Evolutionary conservation across 2,329 filamentous ascomycete species (phyloP), one percentile per base, ranked within the genome.

Genomic region (Hypoxylon sp.): DNA sequence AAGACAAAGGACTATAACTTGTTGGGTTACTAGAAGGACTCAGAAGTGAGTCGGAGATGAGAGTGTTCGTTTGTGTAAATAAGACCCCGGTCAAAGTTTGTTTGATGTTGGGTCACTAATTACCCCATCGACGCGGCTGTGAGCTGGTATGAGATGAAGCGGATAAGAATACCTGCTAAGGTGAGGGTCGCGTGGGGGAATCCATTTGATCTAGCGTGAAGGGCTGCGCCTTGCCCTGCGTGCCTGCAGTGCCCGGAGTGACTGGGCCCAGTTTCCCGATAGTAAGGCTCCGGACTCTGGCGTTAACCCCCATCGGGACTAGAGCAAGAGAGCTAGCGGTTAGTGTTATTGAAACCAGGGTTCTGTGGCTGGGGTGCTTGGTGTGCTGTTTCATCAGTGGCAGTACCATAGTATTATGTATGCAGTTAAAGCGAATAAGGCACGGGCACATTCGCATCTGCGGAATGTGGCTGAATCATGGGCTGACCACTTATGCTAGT

Each of bases 131-230:
- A 4, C 12, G 16, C 24, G 36, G 24, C 28, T 42, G 20, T 28
- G 36, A 44, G 36, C 16, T 53, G n/a, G 36, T 44, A 42, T 53
- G 50, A 30, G 49, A 53, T 40, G 49, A 52, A 52, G 49, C 49
- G 36, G 26, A 5, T 14, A n/a, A 33, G 11, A 24, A 24, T 24
- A 7, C 36, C 3, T 8, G n/a, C 32, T n/a, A 26, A 22, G 32
- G 14, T 51, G 32, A 38, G 8, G 32, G 49, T 51, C 49, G 44
- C 44, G 44, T 46, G 44, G 44, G 44, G 44, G 44, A 46, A 46
- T 44, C 18, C 30, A 14, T n/a, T 51, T 40, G 36, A 40, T 40
- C 36, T 40, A 40, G 6, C n/a, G n/a, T n/a, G n/a, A 26, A 18
- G 36, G 36, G 16, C 36, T 40, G 36, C 8, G 36, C 36, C 36